Evolutionary conservation across 495 filamentous ascomycete genomes (phyloP), one percentile per base, ranked within the genome.

Genomic region (Astrothelium macrocarpum): DNA sequence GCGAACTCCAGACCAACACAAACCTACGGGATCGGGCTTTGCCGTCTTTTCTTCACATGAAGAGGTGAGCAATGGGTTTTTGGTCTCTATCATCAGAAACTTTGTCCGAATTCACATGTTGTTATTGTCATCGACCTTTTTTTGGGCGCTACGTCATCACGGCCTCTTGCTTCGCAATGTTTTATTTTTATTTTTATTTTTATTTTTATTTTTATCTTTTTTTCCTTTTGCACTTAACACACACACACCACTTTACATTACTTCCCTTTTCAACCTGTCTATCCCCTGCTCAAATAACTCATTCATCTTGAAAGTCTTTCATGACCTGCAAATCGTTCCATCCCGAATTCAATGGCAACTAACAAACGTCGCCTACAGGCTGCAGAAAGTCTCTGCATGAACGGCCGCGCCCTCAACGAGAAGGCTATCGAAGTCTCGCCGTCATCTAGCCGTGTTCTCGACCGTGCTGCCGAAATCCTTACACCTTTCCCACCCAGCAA

Each of bases 361-460:
- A 56, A 56, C 25, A 56, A 16, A 10, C 20, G 25, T 56, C 25
- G 7, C 16, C 49, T n/a, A 25, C 65, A 78, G 75, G 77, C 78
- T 75, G 94, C 94, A 25, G 94, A 98, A 73, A 95, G 90, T 76
- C 81, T 98, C 53, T 96, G 94, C 79, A 98, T 98, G 94, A 98
- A 98, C 69, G 94, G 94, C 49, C 90, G 94, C 63, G 94, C 94
- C 45, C 81, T 98, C 59, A 98, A 97, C 70, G 94, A 98, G 73
- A 97, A 97, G 78, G 94, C 94, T 59, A 97, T 98, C 70, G 94
- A 98, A 72, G 94, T 98, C 39, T 95, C 94, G 20, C 94, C 94
- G 1, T 96, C 90, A 16, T 95, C 90, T n/a, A 91, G 89, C 75
- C 85, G 94, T 18, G 68, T 97, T 46, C 85, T 98, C 62, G 94